Evolutionary conservation across 495 filamentous ascomycete genomes (phyloP), one percentile per base, ranked within the genome.

Genomic region (Xylaria scruposa): DNA sequence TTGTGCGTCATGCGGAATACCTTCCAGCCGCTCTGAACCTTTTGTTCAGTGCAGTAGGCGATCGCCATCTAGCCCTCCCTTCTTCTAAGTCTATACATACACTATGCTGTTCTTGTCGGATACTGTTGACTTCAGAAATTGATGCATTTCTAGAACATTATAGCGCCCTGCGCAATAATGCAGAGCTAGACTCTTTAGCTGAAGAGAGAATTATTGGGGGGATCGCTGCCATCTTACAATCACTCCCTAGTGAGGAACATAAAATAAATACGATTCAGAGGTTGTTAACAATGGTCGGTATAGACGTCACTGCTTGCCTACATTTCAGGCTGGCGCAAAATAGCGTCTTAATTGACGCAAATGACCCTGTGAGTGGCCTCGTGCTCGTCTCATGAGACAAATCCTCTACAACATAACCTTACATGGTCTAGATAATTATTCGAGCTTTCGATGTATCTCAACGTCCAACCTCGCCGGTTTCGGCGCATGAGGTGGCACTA

Each of bases 151-250:
- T 99, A 19, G 83, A 89, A 33, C 92, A 96, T 76, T 94, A 94
- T 74, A 85, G 89, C 69, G 79, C 87, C 10, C 76, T 85, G 21
- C 92, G 95, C 73, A 82, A 86, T 46, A 80, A 80, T 38, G 88
- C 87, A 63, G 84, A 85, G 31, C 85, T 92, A 9, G 93, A 94
- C 36, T 85, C 86, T 17, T 81, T 88, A 33, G 91, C 91, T 0
- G 95, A 97, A 83, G 93, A 96, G 73, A 88, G 87, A 56, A 89
- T 98, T 3, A 80, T 97, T 15, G 92, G 93, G 70, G 94, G 91
- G 9, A 95, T 98, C 67, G 89, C 94, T 9, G 89, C 91, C 17
- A 93, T 98, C 67, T 89, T 97, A 46, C 94, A 97, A 75, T 93
- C 91, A 44, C 80, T 96, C 36, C 84, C 87, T 8, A 82, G 86